Base-by-base conservation (phyloP, 169 alveolate genomes). In the Besnoitia besnoiti region DNA sequence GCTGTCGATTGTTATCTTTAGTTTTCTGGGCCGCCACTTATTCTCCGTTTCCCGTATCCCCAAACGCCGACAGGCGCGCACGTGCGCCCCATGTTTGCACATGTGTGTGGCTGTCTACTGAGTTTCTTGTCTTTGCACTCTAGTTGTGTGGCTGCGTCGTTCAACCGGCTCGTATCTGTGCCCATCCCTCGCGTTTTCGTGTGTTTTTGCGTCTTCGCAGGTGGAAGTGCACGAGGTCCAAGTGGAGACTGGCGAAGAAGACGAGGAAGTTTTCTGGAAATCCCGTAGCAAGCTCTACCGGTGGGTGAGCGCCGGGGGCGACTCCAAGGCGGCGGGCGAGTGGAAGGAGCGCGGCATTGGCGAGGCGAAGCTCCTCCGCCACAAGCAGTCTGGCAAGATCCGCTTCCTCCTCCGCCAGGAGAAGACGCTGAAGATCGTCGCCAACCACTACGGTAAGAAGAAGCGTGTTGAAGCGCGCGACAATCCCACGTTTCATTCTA, bases 311-410 rank as follows among this genome's bases (percentile, higher is more conserved):
- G 14, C 50, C 42, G 24, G 42, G 49, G 49, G 61, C 10, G 87
- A 42, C 30, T 39, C 82, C 0, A 85, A 96, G 24, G 96, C 91
- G 61, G 95, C 96, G 0, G 98, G 97, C 30, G 99, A 98, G 94
- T 98, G 99, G 99, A 99, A 99, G 95, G 99, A 99, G 95, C 95
- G 99, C 76, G 99, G 99, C 40, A 96, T 98, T 37, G 99, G 99
- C 0, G 99, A 99, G 80, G 96, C 99, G 42, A 99, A 98, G 95
- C 96, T 99, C 89, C 96, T 98, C 94, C 96, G 97, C 94, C 99
- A 99, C 96, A 98, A 97, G 93, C 97, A 97, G 33, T 96, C 97
- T 5, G 98, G 98, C 84, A 97, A 94, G 89, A 98, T 99, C 49
- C 96, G 99, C 92, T 98, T 98, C 94, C 94, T 99, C 24, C 95